A percentile compares a stretch with the other conserved stretches of the same genome.
Conservation (phyloP, 371 early-diverging fungal genomes). For the Zychaea mexicana region DNA sequence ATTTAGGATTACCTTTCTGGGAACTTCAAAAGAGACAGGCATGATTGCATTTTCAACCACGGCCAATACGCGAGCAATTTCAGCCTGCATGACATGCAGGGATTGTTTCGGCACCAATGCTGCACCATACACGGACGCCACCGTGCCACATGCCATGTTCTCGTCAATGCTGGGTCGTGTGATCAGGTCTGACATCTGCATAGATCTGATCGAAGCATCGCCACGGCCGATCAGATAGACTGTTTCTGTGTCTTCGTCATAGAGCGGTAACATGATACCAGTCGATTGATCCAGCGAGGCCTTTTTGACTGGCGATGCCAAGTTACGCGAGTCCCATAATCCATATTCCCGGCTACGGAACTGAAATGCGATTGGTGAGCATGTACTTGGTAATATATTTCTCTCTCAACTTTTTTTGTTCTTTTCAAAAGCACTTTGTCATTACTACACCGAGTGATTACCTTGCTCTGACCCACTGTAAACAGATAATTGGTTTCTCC, state of each 20-base stretch:
- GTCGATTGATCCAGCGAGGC: conserved; percentile 63
- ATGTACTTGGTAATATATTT: no score
- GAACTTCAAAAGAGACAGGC: conserved; percentile 69
- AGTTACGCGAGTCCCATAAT: conserved; percentile 73
- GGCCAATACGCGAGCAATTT: conserved; percentile 67
- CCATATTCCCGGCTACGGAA: conserved; percentile 68
- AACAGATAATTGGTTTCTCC: conserved; percentile 64
- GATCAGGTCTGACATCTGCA: conserved; percentile 52
- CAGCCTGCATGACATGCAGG: conserved; percentile 77
- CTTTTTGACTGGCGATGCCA: conserved; percentile 53
- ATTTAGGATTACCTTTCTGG: conserved; percentile 53
- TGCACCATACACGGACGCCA: conserved; percentile 54
- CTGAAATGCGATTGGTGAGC: no score
- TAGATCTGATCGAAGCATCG: conserved; percentile 68
- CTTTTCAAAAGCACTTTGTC: no score
- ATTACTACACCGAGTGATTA: conserved; percentile 7
- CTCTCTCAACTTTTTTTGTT: no score
- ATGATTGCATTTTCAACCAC: conserved; percentile 59
- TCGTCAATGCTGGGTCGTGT: conserved; percentile 47
- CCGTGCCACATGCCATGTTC: conserved; percentile 49
- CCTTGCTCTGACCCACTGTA: conserved; percentile 71
- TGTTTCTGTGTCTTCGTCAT: conserved; percentile 78
- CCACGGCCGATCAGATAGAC: conserved; percentile 72
- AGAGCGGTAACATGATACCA: conserved; percentile 68
- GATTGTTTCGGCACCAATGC: conserved; percentile 70